Evolutionary conservation across 129 eudicot genomes (phyloP).

Genomic region (Chrysanthemum makinoi): DNA sequence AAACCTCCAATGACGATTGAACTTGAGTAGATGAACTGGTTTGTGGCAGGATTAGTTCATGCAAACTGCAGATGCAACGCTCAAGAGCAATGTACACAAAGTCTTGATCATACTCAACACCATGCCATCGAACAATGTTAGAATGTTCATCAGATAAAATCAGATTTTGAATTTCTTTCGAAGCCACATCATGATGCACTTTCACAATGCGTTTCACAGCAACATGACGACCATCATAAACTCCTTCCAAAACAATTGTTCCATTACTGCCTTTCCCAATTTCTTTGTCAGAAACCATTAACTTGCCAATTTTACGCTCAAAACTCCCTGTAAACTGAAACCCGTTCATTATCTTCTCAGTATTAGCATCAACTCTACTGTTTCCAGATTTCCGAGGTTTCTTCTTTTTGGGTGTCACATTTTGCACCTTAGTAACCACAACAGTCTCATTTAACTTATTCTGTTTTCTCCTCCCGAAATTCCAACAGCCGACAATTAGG

Average conservation of each 20-base stretch:
- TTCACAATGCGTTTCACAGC: conserved; percentile 89
- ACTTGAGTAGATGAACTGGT: conserved; percentile 31
- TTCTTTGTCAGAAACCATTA: conserved; percentile 54
- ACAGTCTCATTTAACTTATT: conserved; percentile 27
- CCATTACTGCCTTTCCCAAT: conserved; percentile 95
- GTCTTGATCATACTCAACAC: conserved; percentile 82
- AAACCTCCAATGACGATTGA: conserved; percentile 19
- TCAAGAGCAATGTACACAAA: conserved; percentile 81
- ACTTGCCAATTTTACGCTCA: conserved; percentile 62
- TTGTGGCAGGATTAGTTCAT: conserved; percentile 50
- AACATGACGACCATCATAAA: conserved; percentile 74
- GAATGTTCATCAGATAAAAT: conserved; percentile 93
- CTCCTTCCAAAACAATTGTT: conserved; percentile 78
- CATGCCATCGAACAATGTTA: conserved; percentile 77
- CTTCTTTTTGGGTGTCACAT: conserved; percentile 55
- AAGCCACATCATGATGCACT: conserved; percentile 78
- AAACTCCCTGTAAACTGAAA: conserved; percentile 21
- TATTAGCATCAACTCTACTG: conserved; percentile 29
- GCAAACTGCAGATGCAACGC: conserved; percentile 69
- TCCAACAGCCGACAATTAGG: conserved; percentile 23
- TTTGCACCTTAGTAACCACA: conserved; percentile 36
- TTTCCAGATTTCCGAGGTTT: conserved; percentile 50
- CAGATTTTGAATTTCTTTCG: conserved; percentile 85
- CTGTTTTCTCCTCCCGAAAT: conserved; percentile 25
- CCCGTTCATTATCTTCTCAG: conserved; percentile 26